Evolutionary conservation across 495 filamentous ascomycete genomes (phyloP).

Genomic region (Pseudomonodictys pantanalensis): DNA sequence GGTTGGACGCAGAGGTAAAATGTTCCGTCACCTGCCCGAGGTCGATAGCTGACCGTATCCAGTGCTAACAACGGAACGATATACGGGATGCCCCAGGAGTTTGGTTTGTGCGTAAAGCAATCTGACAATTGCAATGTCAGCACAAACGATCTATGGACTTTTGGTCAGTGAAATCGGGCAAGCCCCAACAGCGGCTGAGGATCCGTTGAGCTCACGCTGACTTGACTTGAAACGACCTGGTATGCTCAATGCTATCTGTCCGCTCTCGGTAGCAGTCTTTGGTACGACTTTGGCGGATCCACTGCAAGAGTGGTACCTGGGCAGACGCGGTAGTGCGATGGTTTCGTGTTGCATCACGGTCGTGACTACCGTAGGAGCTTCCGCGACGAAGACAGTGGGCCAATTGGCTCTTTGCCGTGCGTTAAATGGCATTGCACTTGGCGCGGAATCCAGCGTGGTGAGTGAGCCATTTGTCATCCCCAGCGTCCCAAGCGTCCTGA

Average conservation of each 20-base stretch:
- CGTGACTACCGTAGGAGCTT: slow-evolving; percentile 12
- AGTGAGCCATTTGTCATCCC: too few species aligned
- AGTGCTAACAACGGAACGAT: slow-evolving; percentile 6
- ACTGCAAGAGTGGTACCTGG: slow-evolving; percentile 7
- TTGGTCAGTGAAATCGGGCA: not conserved
- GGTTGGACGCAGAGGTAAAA: slow-evolving; percentile 4
- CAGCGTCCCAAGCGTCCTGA: too few species aligned
- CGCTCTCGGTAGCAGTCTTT: slow-evolving; percentile 6
- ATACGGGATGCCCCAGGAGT: slow-evolving; percentile 10
- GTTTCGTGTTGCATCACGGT: slow-evolving; percentile 8
- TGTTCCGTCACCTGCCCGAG: not conserved
- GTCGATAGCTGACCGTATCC: not conserved
- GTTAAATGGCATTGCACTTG: slow-evolving; percentile 10
- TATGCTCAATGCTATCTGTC: slow-evolving; percentile 14
- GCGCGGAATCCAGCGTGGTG: not conserved
- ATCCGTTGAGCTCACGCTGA: not conserved
- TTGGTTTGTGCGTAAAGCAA: slow-evolving; percentile 1
- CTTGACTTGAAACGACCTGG: not conserved
- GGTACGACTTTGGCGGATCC: slow-evolving; percentile 15
- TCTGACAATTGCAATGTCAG: not conserved
- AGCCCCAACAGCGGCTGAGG: not conserved
- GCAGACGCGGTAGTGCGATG: slow-evolving; percentile 12
- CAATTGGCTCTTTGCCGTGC: slow-evolving; percentile 8
- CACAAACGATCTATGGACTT: slow-evolving; percentile 5
- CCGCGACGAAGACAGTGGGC: slow-evolving; percentile 6